Base-by-base conservation (phyloP, 2,329 filamentous ascomycete species). In the Phoma sp. region DNA sequence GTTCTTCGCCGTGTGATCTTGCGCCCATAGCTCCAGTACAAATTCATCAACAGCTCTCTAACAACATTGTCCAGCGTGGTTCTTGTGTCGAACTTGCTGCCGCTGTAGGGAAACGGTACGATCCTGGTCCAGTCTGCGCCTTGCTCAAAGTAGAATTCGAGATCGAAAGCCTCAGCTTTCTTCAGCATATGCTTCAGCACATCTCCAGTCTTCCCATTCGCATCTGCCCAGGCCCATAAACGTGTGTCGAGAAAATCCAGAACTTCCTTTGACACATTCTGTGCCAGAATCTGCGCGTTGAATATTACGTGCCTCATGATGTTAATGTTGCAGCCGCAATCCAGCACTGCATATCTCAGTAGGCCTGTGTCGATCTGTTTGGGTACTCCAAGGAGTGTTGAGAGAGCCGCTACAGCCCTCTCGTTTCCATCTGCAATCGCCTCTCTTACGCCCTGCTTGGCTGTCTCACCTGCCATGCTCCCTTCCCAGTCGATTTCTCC, bases 401-500 rank as follows among this genome's bases (percentile, higher is more conserved):
- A 55, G 38, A 75, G 51, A n/a, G 69, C 68, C 44, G 71, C 71
- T 35, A 74, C 69, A 2, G 67, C 70, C 47, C 63, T 61, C 46
- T 73, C 65, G 27, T 70, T 67, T 1, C 47, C 55, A 30, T 69
- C 64, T 38, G 32, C 47, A 7, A 71, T 65, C 3, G 71, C 72
- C 14, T 69, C 59, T 41, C 57, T 56, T 22, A 75, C 57, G 4
- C 72, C 72, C 27, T 57, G 50, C 49, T 69, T 73, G 7, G 72
- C 71, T 13, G 57, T 67, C 50, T 75, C 73, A 1, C 71, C 68
- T 3, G 72, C 66, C 58, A 72, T 64, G 24, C 64, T 71, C 6
- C 61, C 64, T 38, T 69, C 57, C 71, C 69, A 73, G 36, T 75
- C 71, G 35, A 75, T 66, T 55, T 71, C 65, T 1, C 71, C 70